Evolutionary conservation across 1,139 yeast genomes (phyloP), one percentile per base, ranked within the genome.

Genomic region (Candida sojae): DNA sequence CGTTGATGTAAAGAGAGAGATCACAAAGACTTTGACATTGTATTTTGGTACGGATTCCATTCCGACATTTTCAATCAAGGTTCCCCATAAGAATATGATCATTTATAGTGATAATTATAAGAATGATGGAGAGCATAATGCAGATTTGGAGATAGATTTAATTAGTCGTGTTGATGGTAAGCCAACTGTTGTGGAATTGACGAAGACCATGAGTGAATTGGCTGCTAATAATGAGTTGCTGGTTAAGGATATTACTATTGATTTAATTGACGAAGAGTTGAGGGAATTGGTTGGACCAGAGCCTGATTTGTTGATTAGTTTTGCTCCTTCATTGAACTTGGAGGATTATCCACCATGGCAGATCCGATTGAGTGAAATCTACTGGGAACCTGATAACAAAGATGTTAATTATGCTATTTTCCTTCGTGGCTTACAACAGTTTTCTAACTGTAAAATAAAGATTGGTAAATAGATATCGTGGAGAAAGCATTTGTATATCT

Each of bases 311-410:
- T 73, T 93, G 46, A 75, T 95, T 39, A 71, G 88, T 48, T 93
- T 93, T 66, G 90, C 91, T n/a, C 96, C 97, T 8, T 74, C 75
- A 13, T 74, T 93, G 54, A 96, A 91, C 63, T 77, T 95, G 46
- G 96, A 91, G 65, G 97, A 96, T 31, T 95, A 86, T 65, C 98
- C 99, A 17, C 99, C 99, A 26, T 93, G 99, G 99, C 98, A 93
- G 62, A 82, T 91, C 39, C 78, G 99, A 53, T 79, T 95, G 49
- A 80, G 92, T 8, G 99, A 93, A 62, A 83, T 93, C 58, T 92
- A 86, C 68, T 88, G 96, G 88, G 93, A 89, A 60, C 86, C 88
- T 7, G 96, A 89, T 61, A 87, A 88, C 61, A 84, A 75, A 52
- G 82, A 82, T 50, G 96, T 91, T 43, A 79, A 83, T 38, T 93